Evolutionary conservation across 345 rosid species (phyloP).

Genomic region (Rhodamnia argentea): DNA sequence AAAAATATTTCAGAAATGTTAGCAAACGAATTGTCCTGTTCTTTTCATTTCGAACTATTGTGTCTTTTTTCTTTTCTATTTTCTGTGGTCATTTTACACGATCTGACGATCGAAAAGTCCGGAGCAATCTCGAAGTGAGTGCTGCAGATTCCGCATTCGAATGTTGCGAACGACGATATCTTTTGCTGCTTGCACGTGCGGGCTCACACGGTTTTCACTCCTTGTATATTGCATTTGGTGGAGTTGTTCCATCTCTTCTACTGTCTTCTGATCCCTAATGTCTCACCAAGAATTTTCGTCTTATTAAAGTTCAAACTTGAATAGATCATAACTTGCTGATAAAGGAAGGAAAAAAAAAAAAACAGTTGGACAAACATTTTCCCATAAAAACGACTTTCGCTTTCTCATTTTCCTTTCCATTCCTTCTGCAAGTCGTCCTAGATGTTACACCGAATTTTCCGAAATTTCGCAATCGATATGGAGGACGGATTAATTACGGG

Average conservation of each 20-base stretch:
- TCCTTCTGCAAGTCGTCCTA: neutral
- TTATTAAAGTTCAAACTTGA: neutral
- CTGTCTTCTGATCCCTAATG: neutral
- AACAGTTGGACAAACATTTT: neutral
- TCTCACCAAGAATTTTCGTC: neutral
- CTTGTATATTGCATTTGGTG: neutral
- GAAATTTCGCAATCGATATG: neutral
- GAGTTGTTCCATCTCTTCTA: neutral
- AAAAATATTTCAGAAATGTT: too few species aligned
- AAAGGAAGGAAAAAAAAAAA: neutral
- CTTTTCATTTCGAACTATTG: too few species aligned
- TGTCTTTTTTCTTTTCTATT: neutral
- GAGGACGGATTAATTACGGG: neutral
- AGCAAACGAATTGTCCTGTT: too few species aligned
- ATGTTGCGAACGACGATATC: neutral
- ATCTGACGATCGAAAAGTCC: neutral
- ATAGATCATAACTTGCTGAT: neutral
- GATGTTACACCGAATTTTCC: fast-evolving
- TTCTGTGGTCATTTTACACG: too few species aligned
- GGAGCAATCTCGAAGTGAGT: neutral
- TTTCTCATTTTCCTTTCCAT: neutral
- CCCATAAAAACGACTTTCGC: neutral
- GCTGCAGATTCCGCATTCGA: neutral
- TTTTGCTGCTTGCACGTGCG: neutral
- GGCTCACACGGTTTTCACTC: too few species aligned